Conservation (phyloP, 768 basidiomycete genomes). For the Russula virescens region DNA sequence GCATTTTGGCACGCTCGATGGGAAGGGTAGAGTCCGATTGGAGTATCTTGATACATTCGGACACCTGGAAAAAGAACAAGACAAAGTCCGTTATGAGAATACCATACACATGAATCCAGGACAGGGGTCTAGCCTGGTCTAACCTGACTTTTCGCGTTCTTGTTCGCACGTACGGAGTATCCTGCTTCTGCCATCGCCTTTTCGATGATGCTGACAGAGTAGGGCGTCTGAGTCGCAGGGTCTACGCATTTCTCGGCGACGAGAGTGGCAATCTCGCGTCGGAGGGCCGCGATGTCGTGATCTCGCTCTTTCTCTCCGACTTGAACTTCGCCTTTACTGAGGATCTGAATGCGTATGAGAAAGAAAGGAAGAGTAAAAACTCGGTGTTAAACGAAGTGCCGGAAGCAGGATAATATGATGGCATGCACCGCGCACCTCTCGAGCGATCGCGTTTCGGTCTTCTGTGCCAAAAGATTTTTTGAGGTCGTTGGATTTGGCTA, state of each 20-base stretch:
- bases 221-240: constrained; percentile 80
- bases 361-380: background rate
- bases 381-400: no score
- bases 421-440: constrained; percentile 52
- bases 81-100: background rate
- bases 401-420: no score
- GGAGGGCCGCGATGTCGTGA: constrained; percentile 76
- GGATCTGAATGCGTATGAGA: constrained; percentile 47
- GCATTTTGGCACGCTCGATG: constrained; percentile 91
- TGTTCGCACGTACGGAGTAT: constrained; percentile 82
- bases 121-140: constrained; percentile 11
- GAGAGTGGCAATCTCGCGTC: constrained; percentile 86
- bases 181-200: constrained; percentile 96
- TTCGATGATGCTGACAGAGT: constrained; percentile 93
- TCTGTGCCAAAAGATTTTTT: constrained; percentile 86
- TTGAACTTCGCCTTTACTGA: constrained; percentile 95
- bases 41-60: constrained; percentile 80
- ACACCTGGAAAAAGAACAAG: constrained; percentile 54
- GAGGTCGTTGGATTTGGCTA: constrained; percentile 84
- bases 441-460: constrained; percentile 64
- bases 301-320: constrained; percentile 94
- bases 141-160: constrained; percentile 93
- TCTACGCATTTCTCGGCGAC: constrained; percentile 97
- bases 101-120: background rate
- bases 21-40: constrained; percentile 82